These are phyloP conservation scores for Helenozyma baotianmanensis DNA, from an alignment of 805 yeast species.

Conservation along the genomic window DNA sequence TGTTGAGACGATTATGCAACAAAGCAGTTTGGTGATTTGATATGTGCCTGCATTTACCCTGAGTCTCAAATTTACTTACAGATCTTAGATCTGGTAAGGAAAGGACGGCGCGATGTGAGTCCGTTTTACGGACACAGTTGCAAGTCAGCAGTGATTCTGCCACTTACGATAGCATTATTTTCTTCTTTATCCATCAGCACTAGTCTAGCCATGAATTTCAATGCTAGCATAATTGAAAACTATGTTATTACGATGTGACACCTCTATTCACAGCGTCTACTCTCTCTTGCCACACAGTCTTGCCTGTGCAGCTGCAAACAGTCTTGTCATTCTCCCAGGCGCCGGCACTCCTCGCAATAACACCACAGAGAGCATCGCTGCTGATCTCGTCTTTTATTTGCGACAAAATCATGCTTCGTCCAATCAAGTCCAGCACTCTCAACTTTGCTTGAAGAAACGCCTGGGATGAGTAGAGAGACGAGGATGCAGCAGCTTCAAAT, in stretches of 20 bases:
- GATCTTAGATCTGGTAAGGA: too few species aligned
- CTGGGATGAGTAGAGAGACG: slow-evolving; percentile 29
- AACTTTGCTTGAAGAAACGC: slow-evolving; percentile 39
- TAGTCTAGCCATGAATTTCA: too few species aligned
- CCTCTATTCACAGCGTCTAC: slow-evolving; percentile 67
- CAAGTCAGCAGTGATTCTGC: too few species aligned
- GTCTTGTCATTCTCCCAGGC: slow-evolving; percentile 93
- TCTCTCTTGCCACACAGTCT: slow-evolving; percentile 94
- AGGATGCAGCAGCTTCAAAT: slow-evolving; percentile 6
- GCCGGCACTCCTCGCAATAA: slow-evolving; percentile 94
- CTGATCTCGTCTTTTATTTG: slow-evolving; percentile 33
- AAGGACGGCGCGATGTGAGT: too few species aligned
- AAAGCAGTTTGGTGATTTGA: too few species aligned
- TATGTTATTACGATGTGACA: slow-evolving; percentile 27
- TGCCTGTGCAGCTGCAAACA: slow-evolving; percentile 92
- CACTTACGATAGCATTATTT: too few species aligned
- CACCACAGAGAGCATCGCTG: slow-evolving; percentile 62
- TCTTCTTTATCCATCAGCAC: too few species aligned
- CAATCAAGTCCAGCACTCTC: slow-evolving; percentile 58
- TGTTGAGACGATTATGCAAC: too few species aligned
- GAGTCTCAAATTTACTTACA: too few species aligned
- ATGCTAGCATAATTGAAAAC: too few species aligned
- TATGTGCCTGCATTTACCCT: too few species aligned
- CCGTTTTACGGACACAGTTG: too few species aligned
- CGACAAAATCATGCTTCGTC: slow-evolving; percentile 58